These are phyloP conservation scores for Coccomyxa subellipsoidea DNA, from an alignment of 163 green algal genomes.

Conservation along the genomic window DNA sequence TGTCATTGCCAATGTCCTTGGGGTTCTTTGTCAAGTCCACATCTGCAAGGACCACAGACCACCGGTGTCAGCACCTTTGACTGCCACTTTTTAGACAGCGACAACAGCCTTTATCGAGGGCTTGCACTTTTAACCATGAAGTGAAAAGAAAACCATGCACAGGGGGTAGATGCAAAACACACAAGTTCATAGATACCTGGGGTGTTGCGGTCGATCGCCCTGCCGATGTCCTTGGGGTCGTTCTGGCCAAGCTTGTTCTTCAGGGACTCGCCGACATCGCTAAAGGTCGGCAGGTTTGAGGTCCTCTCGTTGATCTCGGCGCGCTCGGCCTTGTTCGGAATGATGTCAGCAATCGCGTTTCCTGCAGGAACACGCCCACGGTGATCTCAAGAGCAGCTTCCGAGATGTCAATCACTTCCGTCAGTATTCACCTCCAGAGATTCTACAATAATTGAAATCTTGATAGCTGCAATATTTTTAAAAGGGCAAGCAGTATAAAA, in stretches of 20 bases:
- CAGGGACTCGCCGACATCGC: background rate
- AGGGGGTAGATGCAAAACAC: too few species aligned
- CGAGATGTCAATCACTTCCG: too few species aligned
- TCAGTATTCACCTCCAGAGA: too few species aligned
- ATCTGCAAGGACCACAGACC: slow-evolving; percentile 1
- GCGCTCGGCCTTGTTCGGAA: background rate
- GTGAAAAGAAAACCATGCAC: too few species aligned
- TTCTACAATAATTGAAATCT: too few species aligned
- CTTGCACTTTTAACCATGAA: too few species aligned
- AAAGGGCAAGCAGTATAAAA: background rate
- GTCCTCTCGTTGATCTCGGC: slow-evolving; percentile 2
- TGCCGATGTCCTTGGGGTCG: slow-evolving; percentile 16
- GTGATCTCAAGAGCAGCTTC: too few species aligned
- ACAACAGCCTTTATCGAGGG: too few species aligned
- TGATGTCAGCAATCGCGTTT: background rate
- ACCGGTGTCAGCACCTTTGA: too few species aligned
- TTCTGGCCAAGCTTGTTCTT: slow-evolving; percentile 3
- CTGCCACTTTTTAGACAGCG: too few species aligned
- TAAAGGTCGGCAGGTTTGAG: background rate
- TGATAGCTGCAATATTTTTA: too few species aligned
- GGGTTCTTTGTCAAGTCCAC: slow-evolving; percentile 18
- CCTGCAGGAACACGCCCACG: background rate
- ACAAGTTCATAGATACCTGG: background rate
- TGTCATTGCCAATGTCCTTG: slow-evolving; percentile 12
- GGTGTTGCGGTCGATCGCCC: slow-evolving; percentile 6